These are phyloP conservation scores for Paracoccidioides brasiliensis DNA, from an alignment of 2,329 filamentous ascomycete species.

Conservation along the genomic window DNA sequence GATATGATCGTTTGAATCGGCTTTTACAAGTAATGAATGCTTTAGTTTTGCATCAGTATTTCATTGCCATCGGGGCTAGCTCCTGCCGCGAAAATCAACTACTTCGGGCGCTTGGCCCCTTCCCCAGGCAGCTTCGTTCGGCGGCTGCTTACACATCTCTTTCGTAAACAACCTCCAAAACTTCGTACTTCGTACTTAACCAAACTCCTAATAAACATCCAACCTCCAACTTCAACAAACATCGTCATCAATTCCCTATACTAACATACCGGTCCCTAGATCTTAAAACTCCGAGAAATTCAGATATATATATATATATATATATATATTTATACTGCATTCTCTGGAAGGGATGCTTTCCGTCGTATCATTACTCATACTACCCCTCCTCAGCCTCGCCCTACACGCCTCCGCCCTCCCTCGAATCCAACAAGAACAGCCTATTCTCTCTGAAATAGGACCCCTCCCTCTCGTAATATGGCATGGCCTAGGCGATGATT, in stretches of 20 bases:
- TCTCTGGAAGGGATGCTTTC: neutral
- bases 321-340: neutral
- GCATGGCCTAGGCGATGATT: slow-evolving; percentile 65
- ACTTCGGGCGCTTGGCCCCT: too few relatives aligned
- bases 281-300: neutral
- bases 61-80: too few relatives aligned
- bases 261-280: neutral
- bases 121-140: too few relatives aligned
- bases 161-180: neutral
- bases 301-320: too few relatives aligned
- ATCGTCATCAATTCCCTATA: neutral
- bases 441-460: neutral
- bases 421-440: neutral
- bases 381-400: neutral
- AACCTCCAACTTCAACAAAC: neutral
- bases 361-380: neutral
- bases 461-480: slow-evolving; percentile 85
- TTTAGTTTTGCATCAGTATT: too few relatives aligned
- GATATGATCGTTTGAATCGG: too few relatives aligned
- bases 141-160: too few relatives aligned
- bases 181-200: neutral
- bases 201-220: neutral
- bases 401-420: neutral
- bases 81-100: too few relatives aligned
- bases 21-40: too few relatives aligned